Base-by-base conservation (phyloP, 352 stramenopile genomes). In the Halophytophthora polymorphica region DNA sequence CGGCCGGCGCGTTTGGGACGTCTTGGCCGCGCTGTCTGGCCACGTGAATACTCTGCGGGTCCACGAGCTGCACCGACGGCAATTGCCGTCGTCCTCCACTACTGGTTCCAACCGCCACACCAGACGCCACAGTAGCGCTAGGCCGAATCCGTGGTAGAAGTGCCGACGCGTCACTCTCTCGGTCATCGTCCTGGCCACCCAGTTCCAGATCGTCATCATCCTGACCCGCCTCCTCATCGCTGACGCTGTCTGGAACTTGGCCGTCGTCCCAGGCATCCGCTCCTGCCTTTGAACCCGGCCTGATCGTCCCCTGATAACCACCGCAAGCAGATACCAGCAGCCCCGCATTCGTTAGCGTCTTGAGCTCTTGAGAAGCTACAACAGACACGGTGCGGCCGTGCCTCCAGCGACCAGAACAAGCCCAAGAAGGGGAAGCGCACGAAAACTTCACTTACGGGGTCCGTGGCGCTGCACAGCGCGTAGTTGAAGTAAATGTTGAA, bases 401-500 rank as follows among this genome's bases (percentile, higher is more conserved):
- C n/a, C n/a, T n/a, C n/a, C n/a, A n/a, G n/a, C n/a, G n/a, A n/a
- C n/a, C n/a, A n/a, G n/a, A n/a, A n/a, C n/a, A n/a, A n/a, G n/a
- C n/a, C n/a, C n/a, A n/a, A n/a, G n/a, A n/a, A n/a, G n/a, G n/a
- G n/a, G n/a, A n/a, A n/a, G n/a, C n/a, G n/a, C n/a, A 31, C 36
- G 14, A 46, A 17, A 45, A 17, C 3, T 15, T 12, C 15, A 22
- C 38, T 8, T 54, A 79, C 78, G 54, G 78, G 76, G 38, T 89
- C 72, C 6, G 71, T 86, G 1, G 71, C 64, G 38, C 83, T 66
- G 42, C 78, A 86, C 17, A 89, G 53, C 15, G 69, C 71, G 53
- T 89, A 89, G 62, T 89, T 89, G 69, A 87, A 87, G 53, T 82
- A 82, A 29, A 87, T 81, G 43, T 84, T 86, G 50, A 81, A 83